Conservation (phyloP, 805 yeast genomes). For the Pichia cabralensis region DNA sequence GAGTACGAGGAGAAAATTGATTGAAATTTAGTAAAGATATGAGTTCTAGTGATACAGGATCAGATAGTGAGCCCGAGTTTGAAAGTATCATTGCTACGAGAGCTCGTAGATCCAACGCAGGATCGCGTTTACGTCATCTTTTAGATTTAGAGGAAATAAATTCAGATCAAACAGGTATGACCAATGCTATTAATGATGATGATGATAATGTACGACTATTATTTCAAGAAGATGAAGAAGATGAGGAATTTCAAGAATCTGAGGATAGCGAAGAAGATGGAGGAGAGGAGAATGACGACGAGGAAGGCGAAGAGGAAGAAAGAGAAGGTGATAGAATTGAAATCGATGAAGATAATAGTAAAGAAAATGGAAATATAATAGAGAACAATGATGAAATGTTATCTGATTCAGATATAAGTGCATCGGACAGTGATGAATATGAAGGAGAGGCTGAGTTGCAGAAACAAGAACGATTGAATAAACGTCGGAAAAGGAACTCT, state of each 20-base stretch:
- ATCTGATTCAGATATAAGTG: constrained; percentile 44
- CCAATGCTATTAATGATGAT: constrained; percentile 46
- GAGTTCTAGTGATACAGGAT: constrained; percentile 8
- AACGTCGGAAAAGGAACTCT: constrained; percentile 38
- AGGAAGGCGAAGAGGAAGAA: constrained; percentile 17
- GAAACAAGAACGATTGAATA: constrained; percentile 21
- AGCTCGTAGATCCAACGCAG: constrained; percentile 78
- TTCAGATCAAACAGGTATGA: constrained; percentile 14
- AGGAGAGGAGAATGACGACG: constrained; percentile 20
- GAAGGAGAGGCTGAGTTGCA: constrained; percentile 31
- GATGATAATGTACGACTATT: constrained; percentile 67
- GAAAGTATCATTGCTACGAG: constrained; percentile 68
- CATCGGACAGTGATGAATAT: constrained; percentile 49
- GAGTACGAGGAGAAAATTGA: too few relatives aligned
- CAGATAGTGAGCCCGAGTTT: constrained; percentile 24
- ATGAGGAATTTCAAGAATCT: constrained; percentile 33
- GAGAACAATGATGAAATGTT: constrained; percentile 26
- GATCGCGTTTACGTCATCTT: constrained; percentile 66
- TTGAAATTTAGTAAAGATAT: too few relatives aligned
- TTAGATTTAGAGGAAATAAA: constrained; percentile 54
- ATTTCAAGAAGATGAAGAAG: constrained; percentile 56
- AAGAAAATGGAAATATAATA: constrained; percentile 17
- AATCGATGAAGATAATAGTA: constrained; percentile 18
- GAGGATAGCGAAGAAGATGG: constrained; percentile 24
- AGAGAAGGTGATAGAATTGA: constrained; percentile 7